phyloP scores from a whole-genome alignment of 1,284 basidiomycete genomes.

The Thecaphora thlaspeos region DNA sequence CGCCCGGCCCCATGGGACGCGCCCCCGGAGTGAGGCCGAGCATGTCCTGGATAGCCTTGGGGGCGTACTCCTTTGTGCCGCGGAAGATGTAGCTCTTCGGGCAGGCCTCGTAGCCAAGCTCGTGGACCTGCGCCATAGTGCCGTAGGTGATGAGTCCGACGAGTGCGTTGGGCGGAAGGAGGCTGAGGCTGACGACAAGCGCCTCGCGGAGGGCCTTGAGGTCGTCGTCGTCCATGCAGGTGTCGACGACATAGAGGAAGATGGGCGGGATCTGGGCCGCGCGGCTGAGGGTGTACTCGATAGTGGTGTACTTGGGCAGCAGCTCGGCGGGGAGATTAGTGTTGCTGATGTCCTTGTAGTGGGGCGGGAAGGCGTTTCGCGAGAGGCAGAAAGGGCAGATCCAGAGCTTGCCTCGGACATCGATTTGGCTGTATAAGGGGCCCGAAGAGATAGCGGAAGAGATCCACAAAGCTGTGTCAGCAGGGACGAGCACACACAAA shows the following conservation, averaged over 20 bases:
- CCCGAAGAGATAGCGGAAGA: background rate
- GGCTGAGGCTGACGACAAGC: slow-evolving; percentile 84
- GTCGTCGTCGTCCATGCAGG: slow-evolving; percentile 93
- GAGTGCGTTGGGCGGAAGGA: slow-evolving; percentile 88
- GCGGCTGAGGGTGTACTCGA: slow-evolving; percentile 93
- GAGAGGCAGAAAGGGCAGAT: slow-evolving; percentile 98
- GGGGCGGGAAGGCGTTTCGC: slow-evolving; percentile 93
- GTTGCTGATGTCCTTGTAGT: slow-evolving; percentile 98
- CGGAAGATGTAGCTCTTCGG: slow-evolving; percentile 99
- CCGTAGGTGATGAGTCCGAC: slow-evolving; percentile 95
- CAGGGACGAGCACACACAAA: too few species aligned
- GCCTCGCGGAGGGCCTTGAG: slow-evolving; percentile 91
- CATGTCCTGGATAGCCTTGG: slow-evolving; percentile 99
- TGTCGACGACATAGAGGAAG: slow-evolving; percentile 96
- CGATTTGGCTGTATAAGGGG: slow-evolving; percentile 75
- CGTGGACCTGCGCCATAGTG: slow-evolving; percentile 98
- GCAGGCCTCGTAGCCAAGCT: slow-evolving; percentile 93
- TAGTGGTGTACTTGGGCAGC: slow-evolving; percentile 96
- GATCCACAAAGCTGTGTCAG: background rate
- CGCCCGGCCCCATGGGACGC: slow-evolving; percentile 61
- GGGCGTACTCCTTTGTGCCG: slow-evolving; percentile 94
- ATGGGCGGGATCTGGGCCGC: slow-evolving; percentile 89
- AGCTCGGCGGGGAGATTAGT: slow-evolving; percentile 95
- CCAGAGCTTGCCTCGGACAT: slow-evolving; percentile 97
- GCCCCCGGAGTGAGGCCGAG: slow-evolving; percentile 72